These are phyloP conservation scores for Porogramme epimiltina DNA, from an alignment of 1,284 basidiomycete genomes.

Conservation along the genomic window DNA sequence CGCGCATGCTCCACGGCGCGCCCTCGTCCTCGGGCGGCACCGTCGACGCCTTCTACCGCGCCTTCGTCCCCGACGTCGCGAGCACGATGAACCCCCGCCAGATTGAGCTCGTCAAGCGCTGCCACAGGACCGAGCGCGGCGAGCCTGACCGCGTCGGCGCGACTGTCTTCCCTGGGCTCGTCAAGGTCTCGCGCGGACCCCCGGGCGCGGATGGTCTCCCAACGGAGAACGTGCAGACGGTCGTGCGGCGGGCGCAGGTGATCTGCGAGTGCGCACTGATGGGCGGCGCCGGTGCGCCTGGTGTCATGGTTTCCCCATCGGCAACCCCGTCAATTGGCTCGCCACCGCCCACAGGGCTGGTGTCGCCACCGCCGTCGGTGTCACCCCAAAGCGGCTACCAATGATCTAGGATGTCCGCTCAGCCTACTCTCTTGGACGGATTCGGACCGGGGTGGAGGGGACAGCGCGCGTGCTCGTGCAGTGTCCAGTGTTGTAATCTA, in stretches of 20 bases:
- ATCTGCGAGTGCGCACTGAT: constrained; percentile 77
- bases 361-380: constrained; percentile 10
- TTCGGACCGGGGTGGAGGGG: background rate
- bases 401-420: background rate
- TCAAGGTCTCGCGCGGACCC: constrained; percentile 64
- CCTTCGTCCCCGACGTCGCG: constrained; percentile 79
- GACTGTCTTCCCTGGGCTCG: constrained; percentile 81
- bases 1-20: constrained; percentile 79
- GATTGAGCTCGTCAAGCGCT: constrained; percentile 79
- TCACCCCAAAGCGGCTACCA: background rate
- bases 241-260: constrained; percentile 80
- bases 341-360: background rate
- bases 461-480: constrained; percentile 4
- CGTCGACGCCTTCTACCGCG: constrained; percentile 75
- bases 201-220: constrained; percentile 35
- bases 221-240: constrained; percentile 61
- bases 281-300: background rate
- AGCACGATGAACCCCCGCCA: constrained; percentile 65
- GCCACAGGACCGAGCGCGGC: constrained; percentile 69
- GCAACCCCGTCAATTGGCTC: background rate
- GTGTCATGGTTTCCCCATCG: background rate
- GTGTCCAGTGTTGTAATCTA: constrained; percentile 25
- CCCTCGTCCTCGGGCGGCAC: constrained; percentile 52
- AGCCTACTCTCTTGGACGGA: background rate
- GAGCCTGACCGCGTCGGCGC: constrained; percentile 74